Evolutionary conservation across 2,329 filamentous ascomycete species (phyloP).

Genomic region (Salinomyces thailandicus): DNA sequence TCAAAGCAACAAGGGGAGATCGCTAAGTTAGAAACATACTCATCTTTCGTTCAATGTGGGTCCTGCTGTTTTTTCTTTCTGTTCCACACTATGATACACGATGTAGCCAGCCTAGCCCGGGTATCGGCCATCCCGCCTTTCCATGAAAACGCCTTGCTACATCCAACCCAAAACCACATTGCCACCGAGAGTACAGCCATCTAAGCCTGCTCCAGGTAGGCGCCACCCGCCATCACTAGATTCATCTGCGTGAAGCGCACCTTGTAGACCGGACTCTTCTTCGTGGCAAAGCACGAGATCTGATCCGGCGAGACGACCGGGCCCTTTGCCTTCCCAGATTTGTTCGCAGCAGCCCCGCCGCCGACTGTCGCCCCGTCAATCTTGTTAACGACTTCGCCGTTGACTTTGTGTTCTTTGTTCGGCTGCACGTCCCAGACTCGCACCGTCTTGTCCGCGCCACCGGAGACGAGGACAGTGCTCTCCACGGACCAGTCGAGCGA

Average conservation of each 20-base stretch:
- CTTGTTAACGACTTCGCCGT: conserved; percentile 4
- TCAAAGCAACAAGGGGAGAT: too few relatives aligned
- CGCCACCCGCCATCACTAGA: conserved; percentile 73
- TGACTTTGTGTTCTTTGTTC: conserved; percentile 23
- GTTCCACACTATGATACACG: too few relatives aligned
- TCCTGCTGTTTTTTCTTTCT: too few relatives aligned
- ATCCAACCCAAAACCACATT: background rate
- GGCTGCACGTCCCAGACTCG: conserved; percentile 83
- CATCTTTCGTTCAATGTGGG: too few relatives aligned
- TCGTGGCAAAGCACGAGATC: conserved; percentile 88
- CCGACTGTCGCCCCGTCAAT: conserved; percentile 6
- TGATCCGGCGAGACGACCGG: conserved; percentile 85
- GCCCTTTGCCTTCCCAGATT: conserved; percentile 68
- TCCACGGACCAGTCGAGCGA: conserved; percentile 89
- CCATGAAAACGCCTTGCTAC: background rate
- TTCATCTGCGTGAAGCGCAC: conserved; percentile 95
- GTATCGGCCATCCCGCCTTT: too few relatives aligned
- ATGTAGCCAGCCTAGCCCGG: too few relatives aligned
- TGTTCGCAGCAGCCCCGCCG: conserved; percentile 22
- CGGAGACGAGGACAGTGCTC: conserved; percentile 79
- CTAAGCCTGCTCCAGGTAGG: conserved; percentile 38
- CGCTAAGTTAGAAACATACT: too few relatives aligned
- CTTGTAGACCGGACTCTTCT: conserved; percentile 90
- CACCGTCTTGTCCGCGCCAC: conserved; percentile 84
- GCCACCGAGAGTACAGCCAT: background rate